These are phyloP conservation scores for Penicillium pulvis DNA, from an alignment of 495 filamentous ascomycete species.

Conservation along the genomic window DNA sequence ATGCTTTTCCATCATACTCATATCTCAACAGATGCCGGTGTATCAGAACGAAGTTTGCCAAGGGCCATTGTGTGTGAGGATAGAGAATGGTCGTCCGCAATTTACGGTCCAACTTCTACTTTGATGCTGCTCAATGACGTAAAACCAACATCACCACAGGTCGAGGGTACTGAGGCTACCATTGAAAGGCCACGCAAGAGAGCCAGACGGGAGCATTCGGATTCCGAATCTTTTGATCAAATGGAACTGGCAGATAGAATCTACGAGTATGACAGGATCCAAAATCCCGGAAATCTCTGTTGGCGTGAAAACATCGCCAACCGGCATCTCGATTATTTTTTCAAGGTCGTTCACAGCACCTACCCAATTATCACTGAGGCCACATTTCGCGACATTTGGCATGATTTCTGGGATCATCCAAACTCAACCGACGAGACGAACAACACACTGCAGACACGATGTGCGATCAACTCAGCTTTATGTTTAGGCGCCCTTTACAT, in stretches of 20 bases:
- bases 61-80: background rate
- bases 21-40: background rate
- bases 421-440: background rate
- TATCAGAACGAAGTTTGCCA: background rate
- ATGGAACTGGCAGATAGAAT: background rate
- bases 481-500: background rate
- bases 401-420: background rate
- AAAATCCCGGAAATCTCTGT: background rate
- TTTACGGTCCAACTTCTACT: conserved; percentile 14
- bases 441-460: background rate
- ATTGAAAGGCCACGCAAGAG: conserved; percentile 3
- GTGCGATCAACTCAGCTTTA: background rate
- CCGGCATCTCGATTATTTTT: background rate
- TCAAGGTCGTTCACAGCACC: background rate
- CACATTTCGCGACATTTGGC: background rate
- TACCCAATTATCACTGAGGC: background rate
- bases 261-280: background rate
- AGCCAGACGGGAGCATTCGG: background rate
- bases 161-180: background rate
- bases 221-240: background rate
- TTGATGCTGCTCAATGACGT: background rate
- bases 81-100: background rate
- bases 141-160: background rate
- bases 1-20: background rate
- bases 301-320: background rate